phyloP scores from a whole-genome alignment of 1,139 yeast species.

The Pichia sp. region DNA sequence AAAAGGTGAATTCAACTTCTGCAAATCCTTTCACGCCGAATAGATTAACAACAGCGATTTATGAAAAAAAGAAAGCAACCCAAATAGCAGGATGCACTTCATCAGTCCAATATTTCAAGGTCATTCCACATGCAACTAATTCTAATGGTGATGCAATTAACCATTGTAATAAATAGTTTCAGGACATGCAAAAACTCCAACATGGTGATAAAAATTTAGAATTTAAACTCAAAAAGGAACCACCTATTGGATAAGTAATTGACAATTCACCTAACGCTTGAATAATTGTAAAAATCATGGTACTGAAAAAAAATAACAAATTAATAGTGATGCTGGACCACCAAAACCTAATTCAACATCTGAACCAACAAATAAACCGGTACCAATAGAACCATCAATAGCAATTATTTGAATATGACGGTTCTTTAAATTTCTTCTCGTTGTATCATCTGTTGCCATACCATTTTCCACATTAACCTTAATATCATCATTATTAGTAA shows the following conservation, averaged over 20 bases:
- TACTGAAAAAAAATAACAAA: slow-evolving; percentile 42
- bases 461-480: slow-evolving; percentile 41
- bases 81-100: slow-evolving; percentile 53
- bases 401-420: slow-evolving; percentile 74
- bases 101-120: slow-evolving; percentile 59
- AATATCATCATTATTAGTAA: not conserved
- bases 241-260: slow-evolving; percentile 55
- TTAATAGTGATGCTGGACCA: slow-evolving; percentile 57
- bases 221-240: slow-evolving; percentile 57
- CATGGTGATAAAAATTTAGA: slow-evolving; percentile 58
- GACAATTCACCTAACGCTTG: slow-evolving; percentile 53
- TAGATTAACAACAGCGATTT: slow-evolving; percentile 35
- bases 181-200: slow-evolving; percentile 65
- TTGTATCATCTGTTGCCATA: slow-evolving; percentile 10
- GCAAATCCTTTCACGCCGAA: slow-evolving; percentile 24
- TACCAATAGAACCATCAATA: slow-evolving; percentile 78
- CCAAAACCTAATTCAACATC: slow-evolving; percentile 53
- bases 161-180: slow-evolving; percentile 64
- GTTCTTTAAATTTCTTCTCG: slow-evolving; percentile 50
- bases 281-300: slow-evolving; percentile 52
- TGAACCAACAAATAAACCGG: slow-evolving; percentile 48
- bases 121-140: slow-evolving; percentile 59
- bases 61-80: slow-evolving; percentile 52
- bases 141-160: slow-evolving; percentile 60
- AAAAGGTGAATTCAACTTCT: slow-evolving; percentile 23